Conservation (phyloP, 2,329 filamentous ascomycete species). For the Sporothrix mexicana region DNA sequence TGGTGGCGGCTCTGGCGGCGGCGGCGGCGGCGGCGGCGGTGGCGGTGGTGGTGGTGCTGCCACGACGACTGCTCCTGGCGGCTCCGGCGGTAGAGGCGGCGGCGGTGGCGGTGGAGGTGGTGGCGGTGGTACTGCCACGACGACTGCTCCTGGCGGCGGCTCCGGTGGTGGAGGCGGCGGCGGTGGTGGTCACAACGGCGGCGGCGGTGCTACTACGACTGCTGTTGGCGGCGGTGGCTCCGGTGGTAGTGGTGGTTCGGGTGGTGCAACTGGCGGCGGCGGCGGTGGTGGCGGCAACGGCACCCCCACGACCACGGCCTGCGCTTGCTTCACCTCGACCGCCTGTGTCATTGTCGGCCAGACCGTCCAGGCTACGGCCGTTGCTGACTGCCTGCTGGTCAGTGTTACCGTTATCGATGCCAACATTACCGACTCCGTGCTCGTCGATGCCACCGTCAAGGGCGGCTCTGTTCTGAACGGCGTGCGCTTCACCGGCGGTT, state of each 20-base stretch:
- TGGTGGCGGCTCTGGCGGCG: background rate
- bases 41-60: background rate
- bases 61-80: conserved; percentile 19
- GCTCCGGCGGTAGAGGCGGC: conserved; percentile 2
- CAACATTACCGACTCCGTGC: conserved; percentile 33
- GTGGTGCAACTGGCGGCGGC: background rate
- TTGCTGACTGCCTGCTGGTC: conserved; percentile 37
- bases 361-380: conserved; percentile 35
- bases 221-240: conserved; percentile 16
- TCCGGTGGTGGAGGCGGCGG: background rate
- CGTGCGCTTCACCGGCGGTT: conserved; percentile 37
- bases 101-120: background rate
- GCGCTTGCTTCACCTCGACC: conserved; percentile 34
- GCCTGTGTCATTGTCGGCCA: conserved; percentile 37
- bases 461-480: conserved; percentile 29
- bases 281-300: background rate
- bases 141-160: conserved; percentile 10
- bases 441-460: conserved; percentile 35
- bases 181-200: conserved; percentile 12
- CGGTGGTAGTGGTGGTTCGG: background rate
- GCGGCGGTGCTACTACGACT: background rate
- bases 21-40: background rate
- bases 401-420: conserved; percentile 33
- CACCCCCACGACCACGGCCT: conserved; percentile 26
- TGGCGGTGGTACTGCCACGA: conserved; percentile 1